Evolutionary conservation across 495 filamentous ascomycete genomes (phyloP), one percentile per base, ranked within the genome.

Genomic region (Penicillium tannophilum): DNA sequence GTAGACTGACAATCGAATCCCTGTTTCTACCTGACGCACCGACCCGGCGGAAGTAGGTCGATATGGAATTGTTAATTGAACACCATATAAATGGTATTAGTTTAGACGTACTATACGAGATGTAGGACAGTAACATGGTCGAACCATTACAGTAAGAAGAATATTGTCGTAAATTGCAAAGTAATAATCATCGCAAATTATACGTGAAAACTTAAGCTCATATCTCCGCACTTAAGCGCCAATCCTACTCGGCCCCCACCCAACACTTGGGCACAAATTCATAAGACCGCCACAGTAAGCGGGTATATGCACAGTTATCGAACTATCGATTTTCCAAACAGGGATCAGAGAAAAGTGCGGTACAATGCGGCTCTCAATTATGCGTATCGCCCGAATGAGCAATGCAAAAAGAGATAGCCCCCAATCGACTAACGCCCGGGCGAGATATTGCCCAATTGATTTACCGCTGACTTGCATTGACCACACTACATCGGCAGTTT

Each of bases 161-260:
- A 23, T 23, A 23, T 23, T 23, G 20, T 23, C 20, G 1, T 23
- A 23, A 23, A 2, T 23, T 23, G 20, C 20, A 23, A 23, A 23
- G 20, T 23, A n/a, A n/a, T n/a, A 23, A 23, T 23, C 2, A 23
- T 23, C 2, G 20, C 20, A 23, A 23, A 23, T 23, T 1, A 23
- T n/a, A n/a, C n/a, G 20, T 48, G 1, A 30, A 12, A 26, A 31
- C 20, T 54, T 54, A 54, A 42, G 36, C 35, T 42, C 35, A 42
- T 54, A 54, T 54, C 51, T 28, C 51, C 51, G 51, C 51, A 54
- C 33, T 54, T 54, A 54, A 5, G 52, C 52, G 52, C 52, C 52
- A 31, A 24, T 17, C 11, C 46, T 2, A 4, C 30, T 3, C 23
- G 35, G 35, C 52, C 52, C 52, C 52, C 35, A 52, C 41, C 49